These are phyloP conservation scores for Cyclotella sp. DNA, from an alignment of 108 stramenopile genomes.

Conservation along the genomic window DNA sequence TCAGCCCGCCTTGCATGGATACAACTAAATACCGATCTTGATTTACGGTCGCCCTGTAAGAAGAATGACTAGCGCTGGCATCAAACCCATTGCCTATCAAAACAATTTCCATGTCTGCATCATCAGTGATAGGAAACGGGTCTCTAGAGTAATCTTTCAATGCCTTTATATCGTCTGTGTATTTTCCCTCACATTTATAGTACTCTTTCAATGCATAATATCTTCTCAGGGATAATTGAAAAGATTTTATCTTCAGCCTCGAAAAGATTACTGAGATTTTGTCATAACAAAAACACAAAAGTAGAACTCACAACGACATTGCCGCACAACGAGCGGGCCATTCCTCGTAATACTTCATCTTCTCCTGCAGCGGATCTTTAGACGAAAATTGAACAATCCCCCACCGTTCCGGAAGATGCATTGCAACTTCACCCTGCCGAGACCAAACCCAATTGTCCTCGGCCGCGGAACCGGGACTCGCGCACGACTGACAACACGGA, in stretches of 20 bases:
- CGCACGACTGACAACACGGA: constrained; percentile 46
- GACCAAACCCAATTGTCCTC: constrained; percentile 56
- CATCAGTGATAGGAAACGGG: constrained; percentile 28
- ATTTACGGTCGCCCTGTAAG: constrained; percentile 37
- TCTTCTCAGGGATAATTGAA: neutral
- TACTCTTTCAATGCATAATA: constrained; percentile 79
- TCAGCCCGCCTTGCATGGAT: neutral
- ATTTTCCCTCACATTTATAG: constrained; percentile 31
- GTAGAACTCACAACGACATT: constrained; percentile 61
- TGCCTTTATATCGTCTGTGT: constrained; percentile 27
- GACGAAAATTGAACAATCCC: constrained; percentile 39
- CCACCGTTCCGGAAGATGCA: constrained; percentile 53
- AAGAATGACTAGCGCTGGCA: constrained; percentile 25
- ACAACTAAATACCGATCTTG: constrained; percentile 48
- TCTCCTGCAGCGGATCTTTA: constrained; percentile 38
- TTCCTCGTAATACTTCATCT: constrained; percentile 35
- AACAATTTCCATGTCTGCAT: constrained; percentile 23
- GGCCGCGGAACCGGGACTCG: constrained; percentile 29
- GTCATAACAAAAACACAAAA: neutral
- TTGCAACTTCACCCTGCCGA: constrained; percentile 42
- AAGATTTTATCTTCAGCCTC: neutral
- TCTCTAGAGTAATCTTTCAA: constrained; percentile 31
- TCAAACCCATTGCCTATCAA: constrained; percentile 32
- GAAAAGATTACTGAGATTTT: neutral
- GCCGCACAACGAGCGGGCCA: constrained; percentile 81